Evolutionary conservation across 768 basidiomycete genomes (phyloP), one percentile per base, ranked within the genome.

Genomic region (Psilocybe tampanensis): DNA sequence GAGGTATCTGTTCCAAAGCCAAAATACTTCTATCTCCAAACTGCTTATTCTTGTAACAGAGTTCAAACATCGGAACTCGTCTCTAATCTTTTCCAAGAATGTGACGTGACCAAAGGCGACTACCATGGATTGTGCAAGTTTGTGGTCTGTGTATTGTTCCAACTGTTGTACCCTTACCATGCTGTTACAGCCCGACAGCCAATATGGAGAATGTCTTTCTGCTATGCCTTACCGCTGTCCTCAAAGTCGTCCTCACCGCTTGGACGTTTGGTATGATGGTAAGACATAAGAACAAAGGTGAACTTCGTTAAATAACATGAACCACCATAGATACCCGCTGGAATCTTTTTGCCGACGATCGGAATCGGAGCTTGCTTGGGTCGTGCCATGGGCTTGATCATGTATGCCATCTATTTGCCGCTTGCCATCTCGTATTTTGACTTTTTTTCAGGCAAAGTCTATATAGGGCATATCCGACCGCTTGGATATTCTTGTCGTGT

Each of bases 181-280:
- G 22, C 47, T 11, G 34, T 19, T 8, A 90, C 8, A 90, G 89
- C 65, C 83, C 86, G 2, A 83, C 80, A 4, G 86, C 88, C 8
- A 80, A 82, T 59, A 80, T 83, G 74, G 81, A 86, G 60, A 90
- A 88, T 60, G 79, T 88, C 15, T 88, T 89, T 62, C 71, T 90
- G 8, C 74, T 90, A 5, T 68, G 85, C 23, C 68, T 89, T 13
- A 88, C 88, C 0, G 86, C 87, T 1, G 67, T 74, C 2, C 72
- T 85, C 52, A 90, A 90, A 64, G 65, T 89, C 22, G 71, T 76
- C 1, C 69, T 90, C 19, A 90, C 89, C 24, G 82, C 86, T 7
- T 90, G 88, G 86, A 89, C 88, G 7, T 90, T 90, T 66, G 89
- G 89, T 19, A 88, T 89, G 84, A 86, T 85, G 84, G 88, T 87